Evolutionary conservation across 2,329 filamentous ascomycete genomes (phyloP), one percentile per base, ranked within the genome.

Genomic region (Coniella lustricola): DNA sequence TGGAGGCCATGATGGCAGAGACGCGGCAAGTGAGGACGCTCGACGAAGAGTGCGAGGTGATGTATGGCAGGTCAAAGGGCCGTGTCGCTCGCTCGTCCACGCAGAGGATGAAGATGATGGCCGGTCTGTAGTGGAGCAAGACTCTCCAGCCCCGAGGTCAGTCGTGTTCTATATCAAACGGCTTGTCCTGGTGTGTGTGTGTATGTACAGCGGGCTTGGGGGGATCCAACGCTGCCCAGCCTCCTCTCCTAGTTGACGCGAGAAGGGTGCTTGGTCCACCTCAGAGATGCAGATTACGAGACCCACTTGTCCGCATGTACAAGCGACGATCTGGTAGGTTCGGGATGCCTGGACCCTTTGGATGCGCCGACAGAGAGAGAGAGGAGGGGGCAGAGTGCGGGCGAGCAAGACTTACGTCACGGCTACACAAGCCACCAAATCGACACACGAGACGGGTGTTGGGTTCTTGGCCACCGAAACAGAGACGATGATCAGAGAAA

Each of bases 381-480:
- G 9, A 39, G 12, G 20, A 25, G 20, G n/a, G 4, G 1, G 5
- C 16, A 7, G 12, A 25, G 8, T 18, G 21, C 20, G n/a, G 21
- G 9, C 16, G 35, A 17, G 17, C 16, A 20, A 36, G 29, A 53
- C 55, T 56, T 53, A 61, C 60, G 59, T 54, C 10, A 58, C 59
- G 10, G 57, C 48, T 4, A 52, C 50, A 36, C 58, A 61, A 20
- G 41, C 44, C n/a, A 62, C 61, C 13, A 65, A 52, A 25, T 60
- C 55, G n/a, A 56, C 48, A 4, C 57, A 54, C 3, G 62, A 54
- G 5, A 52, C 39, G 1, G 51, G 42, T 4, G 48, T 48, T 1
- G 48, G 47, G 18, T 40, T 42, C 5, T 46, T 48, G 7, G 53
- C 45, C 25, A 57, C 46, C 13, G 59, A 56, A 7, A 63, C 57